Evolutionary conservation across 1,139 yeast species (phyloP).

Genomic region (Pichia kudriavzevii): DNA sequence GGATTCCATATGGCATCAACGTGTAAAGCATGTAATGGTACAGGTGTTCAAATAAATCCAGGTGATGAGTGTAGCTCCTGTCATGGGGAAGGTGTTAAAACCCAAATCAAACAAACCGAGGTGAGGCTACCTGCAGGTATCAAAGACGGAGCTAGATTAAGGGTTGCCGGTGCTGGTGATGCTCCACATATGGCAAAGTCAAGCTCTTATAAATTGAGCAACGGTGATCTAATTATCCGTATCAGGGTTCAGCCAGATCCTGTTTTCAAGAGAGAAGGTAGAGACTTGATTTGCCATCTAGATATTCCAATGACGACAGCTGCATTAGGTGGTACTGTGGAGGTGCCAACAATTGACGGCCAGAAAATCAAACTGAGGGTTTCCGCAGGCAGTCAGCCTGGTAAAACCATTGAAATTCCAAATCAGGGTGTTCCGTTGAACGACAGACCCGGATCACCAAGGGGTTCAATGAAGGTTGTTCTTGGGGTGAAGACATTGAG

Average conservation of each 20-base stretch:
- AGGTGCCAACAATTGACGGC: slow-evolving; percentile 78
- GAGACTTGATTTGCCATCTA: slow-evolving; percentile 55
- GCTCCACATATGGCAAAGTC: slow-evolving; percentile 70
- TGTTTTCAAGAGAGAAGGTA: slow-evolving; percentile 56
- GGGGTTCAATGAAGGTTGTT: slow-evolving; percentile 79
- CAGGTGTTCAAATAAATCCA: slow-evolving; percentile 70
- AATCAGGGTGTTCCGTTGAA: slow-evolving; percentile 81
- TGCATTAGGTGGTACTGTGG: slow-evolving; percentile 84
- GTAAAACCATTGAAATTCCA: slow-evolving; percentile 67
- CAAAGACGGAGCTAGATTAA: slow-evolving; percentile 75
- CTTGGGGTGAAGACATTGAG: slow-evolving; percentile 64
- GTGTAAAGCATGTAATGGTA: slow-evolving; percentile 80
- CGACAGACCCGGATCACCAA: slow-evolving; percentile 35
- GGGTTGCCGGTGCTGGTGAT: slow-evolving; percentile 87
- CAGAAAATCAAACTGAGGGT: slow-evolving; percentile 63
- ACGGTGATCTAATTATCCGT: slow-evolving; percentile 84
- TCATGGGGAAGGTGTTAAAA: slow-evolving; percentile 83
- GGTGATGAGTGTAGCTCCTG: slow-evolving; percentile 71
- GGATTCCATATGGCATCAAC: slow-evolving; percentile 98
- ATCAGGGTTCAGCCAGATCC: slow-evolving; percentile 72
- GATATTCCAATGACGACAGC: slow-evolving; percentile 92
- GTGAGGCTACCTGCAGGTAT: slow-evolving; percentile 88
- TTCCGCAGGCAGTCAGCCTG: slow-evolving; percentile 81
- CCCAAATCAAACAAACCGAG: slow-evolving; percentile 57
- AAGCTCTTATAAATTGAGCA: slow-evolving; percentile 52